Conservation (phyloP, 1,139 yeast genomes). For the Kurtzmaniella quercitrusa region DNA sequence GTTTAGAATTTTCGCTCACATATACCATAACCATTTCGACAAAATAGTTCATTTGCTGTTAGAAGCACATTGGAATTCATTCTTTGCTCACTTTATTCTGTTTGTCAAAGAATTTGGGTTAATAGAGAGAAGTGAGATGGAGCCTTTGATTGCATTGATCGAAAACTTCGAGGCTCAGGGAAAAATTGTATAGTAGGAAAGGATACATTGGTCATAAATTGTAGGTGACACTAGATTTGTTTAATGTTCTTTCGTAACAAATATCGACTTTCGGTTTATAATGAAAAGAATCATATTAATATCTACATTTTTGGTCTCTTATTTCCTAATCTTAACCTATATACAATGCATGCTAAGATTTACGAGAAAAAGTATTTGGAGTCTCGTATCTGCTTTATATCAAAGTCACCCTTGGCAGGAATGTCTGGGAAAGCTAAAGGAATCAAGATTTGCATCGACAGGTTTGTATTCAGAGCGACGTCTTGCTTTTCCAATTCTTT, state of each 20-base stretch:
- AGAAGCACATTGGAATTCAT: constrained; percentile 98
- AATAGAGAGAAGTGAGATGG: constrained; percentile 73
- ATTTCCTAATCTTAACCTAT: constrained; percentile 8
- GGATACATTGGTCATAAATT: constrained; percentile 23
- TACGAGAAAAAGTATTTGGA: constrained; percentile 77
- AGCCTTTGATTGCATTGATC: constrained; percentile 73
- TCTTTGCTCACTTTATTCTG: constrained; percentile 92
- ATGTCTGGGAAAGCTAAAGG: constrained; percentile 72
- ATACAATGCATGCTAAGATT: constrained; percentile 8
- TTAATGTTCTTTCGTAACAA: too few species aligned
- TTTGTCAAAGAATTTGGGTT: constrained; percentile 81
- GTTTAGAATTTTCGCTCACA: constrained; percentile 96
- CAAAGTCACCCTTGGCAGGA: constrained; percentile 82
- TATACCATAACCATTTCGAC: constrained; percentile 92
- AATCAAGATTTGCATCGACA: constrained; percentile 37
- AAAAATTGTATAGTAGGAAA: constrained; percentile 47
- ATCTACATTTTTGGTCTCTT: not conserved
- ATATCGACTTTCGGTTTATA: too few species aligned
- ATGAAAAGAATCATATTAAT: too few species aligned
- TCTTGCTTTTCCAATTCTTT: constrained; percentile 24
- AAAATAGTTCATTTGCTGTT: constrained; percentile 81
- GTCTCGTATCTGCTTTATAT: constrained; percentile 65
- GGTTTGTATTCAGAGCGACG: constrained; percentile 23
- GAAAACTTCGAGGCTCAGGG: constrained; percentile 83
- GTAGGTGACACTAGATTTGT: too few species aligned